Conservation (phyloP, 768 basidiomycete species). For the Suillus weaverae region DNA sequence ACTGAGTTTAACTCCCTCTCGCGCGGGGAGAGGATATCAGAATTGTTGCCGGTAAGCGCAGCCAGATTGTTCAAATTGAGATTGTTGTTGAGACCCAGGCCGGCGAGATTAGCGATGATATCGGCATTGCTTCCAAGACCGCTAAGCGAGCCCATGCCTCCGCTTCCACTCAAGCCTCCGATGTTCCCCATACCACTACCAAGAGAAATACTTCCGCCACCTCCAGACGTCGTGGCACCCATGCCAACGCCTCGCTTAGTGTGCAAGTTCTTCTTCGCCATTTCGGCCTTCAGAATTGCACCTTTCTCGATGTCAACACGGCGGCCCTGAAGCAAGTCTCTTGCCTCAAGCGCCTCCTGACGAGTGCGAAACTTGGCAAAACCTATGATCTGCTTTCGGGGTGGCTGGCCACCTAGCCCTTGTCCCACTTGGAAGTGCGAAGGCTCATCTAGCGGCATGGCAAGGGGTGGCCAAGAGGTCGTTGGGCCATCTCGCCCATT, state of each 20-base stretch:
- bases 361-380: conserved; percentile 94
- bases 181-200: conserved; percentile 26
- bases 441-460: conserved; percentile 34
- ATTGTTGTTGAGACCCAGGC: conserved; percentile 30
- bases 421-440: conserved; percentile 33
- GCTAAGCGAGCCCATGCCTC: conserved; percentile 27
- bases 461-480: conserved; percentile 60
- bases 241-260: conserved; percentile 90
- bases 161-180: conserved; percentile 25
- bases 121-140: conserved; percentile 30
- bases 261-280: conserved; percentile 99
- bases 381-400: conserved; percentile 95
- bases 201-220: conserved; percentile 28
- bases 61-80: conserved; percentile 28
- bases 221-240: conserved; percentile 35
- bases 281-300: conserved; percentile 92
- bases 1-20: conserved; percentile 45
- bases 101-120: conserved; percentile 27
- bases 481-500: conserved; percentile 70
- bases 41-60: conserved; percentile 23
- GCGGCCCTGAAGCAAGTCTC: conserved; percentile 85
- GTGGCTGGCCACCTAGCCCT: conserved; percentile 38
- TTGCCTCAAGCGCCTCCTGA: conserved; percentile 82
- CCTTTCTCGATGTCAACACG: conserved; percentile 93
- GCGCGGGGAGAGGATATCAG: conserved; percentile 38